Evolutionary conservation across 2,329 filamentous ascomycete species (phyloP).

Genomic region (Cryphonectria japonica): DNA sequence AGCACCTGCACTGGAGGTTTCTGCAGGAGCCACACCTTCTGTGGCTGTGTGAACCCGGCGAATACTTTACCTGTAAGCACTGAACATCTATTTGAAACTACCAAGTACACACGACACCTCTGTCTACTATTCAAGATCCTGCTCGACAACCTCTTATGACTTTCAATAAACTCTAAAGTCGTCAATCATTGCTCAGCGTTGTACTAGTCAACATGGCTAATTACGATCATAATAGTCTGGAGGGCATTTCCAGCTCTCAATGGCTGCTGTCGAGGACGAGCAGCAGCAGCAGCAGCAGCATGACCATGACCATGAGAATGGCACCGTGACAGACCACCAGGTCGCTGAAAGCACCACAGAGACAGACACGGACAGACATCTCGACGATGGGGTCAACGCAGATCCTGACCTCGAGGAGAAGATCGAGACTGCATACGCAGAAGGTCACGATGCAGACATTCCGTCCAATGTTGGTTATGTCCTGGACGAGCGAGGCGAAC

Average conservation of each 20-base stretch:
- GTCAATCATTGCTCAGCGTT: not conserved
- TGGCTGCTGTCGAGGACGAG: constrained; percentile 19
- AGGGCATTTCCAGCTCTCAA: constrained; percentile 9
- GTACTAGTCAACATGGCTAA: constrained; percentile 14
- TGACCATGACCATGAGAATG: not conserved
- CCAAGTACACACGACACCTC: not conserved
- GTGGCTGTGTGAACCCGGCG: not conserved
- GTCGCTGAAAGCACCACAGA: constrained; percentile 12
- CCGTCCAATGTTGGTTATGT: constrained; percentile 52
- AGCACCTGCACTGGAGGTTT: not conserved
- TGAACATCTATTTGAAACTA: not conserved
- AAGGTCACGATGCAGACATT: constrained; percentile 55
- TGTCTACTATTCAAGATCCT: not conserved
- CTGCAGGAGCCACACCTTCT: not conserved
- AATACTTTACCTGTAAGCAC: not conserved
- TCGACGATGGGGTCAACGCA: not conserved
- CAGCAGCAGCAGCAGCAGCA: constrained; percentile 8
- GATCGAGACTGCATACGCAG: constrained; percentile 44
- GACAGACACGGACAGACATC: constrained; percentile 14
- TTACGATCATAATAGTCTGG: not conserved
- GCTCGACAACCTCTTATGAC: not conserved
- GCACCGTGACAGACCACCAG: constrained; percentile 17
- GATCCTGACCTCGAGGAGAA: constrained; percentile 28
- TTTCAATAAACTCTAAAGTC: not conserved
- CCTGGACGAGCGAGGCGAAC: constrained; percentile 44